A percentile compares a stretch with the other conserved stretches of the same genome.
These are phyloP conservation scores for Suillus occidentalis DNA, from an alignment of 768 basidiomycete species.

Conservation along the genomic window DNA sequence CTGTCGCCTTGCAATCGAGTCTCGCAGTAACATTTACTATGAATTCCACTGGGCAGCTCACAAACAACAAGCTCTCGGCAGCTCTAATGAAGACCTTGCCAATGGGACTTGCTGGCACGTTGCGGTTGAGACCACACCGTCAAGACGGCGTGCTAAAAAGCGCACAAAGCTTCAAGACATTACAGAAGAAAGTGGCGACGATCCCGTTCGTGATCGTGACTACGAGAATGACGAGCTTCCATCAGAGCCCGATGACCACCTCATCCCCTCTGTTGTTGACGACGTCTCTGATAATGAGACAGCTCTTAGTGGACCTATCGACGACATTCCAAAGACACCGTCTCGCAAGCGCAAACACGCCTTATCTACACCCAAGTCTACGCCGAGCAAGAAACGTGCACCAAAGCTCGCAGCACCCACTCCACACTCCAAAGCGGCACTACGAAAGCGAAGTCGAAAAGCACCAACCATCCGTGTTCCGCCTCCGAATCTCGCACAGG, in stretches of 20 bases:
- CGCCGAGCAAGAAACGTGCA: constrained; percentile 36
- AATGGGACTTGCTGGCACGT: constrained; percentile 52
- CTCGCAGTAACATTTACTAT: constrained; percentile 61
- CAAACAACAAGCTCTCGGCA: constrained; percentile 37
- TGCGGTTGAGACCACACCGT: constrained; percentile 20
- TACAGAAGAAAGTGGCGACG: constrained; percentile 18
- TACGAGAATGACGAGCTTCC: constrained; percentile 24
- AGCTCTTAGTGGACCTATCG: constrained; percentile 27
- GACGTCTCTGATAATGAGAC: constrained; percentile 28
- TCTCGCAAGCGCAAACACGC: constrained; percentile 51
- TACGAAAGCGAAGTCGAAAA: constrained; percentile 41
- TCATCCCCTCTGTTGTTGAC: constrained; percentile 12
- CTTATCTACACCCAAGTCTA: constrained; percentile 27
- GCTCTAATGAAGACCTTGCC: constrained; percentile 26
- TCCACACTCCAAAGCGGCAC: constrained; percentile 72
- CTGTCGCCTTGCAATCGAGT: constrained; percentile 60
- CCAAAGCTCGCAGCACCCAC: constrained; percentile 60
- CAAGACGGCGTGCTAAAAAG: constrained; percentile 9
- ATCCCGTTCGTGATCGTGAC: constrained; percentile 14
- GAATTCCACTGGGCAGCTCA: constrained; percentile 59
- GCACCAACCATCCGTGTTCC: constrained; percentile 33
- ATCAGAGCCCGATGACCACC: constrained; percentile 22
- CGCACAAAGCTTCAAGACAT: constrained; percentile 23
- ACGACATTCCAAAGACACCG: constrained; percentile 49
- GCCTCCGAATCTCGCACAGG: constrained; percentile 34